Percentiles rank a stretch among this genome's conserved stretches.
Evolutionary conservation across 306 rosid species (phyloP).

Genomic region (Cyclanthera cordifolia): DNA sequence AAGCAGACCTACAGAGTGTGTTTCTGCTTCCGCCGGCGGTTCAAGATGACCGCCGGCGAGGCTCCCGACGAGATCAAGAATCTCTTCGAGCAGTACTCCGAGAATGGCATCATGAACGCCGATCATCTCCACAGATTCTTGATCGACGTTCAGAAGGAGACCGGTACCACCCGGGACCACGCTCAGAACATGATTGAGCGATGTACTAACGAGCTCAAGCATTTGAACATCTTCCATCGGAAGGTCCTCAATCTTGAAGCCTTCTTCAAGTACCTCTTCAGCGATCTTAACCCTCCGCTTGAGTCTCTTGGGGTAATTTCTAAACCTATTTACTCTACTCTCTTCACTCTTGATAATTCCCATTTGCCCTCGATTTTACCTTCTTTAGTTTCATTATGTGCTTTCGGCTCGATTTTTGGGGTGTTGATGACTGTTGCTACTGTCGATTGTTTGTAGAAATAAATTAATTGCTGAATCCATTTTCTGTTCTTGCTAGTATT

Average conservation of each 20-base stretch:
- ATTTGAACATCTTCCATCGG: constrained; percentile 54
- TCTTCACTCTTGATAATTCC: too few relatives aligned
- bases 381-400: neutral
- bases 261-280: constrained; percentile 68
- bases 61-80: constrained; percentile 63
- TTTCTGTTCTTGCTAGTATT: neutral
- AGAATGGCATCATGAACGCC: constrained; percentile 56
- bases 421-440: neutral
- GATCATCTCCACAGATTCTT: constrained; percentile 52
- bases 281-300: constrained; percentile 48
- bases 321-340: too few relatives aligned
- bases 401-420: neutral
- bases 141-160: constrained; percentile 55
- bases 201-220: constrained; percentile 28
- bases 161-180: constrained; percentile 33
- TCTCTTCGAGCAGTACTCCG: constrained; percentile 48
- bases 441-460: neutral
- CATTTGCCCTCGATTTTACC: too few relatives aligned
- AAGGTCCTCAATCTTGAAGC: constrained; percentile 56
- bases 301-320: constrained; percentile 38
- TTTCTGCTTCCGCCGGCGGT: constrained; percentile 78
- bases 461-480: neutral
- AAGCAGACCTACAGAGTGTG: constrained; percentile 86
- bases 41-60: constrained; percentile 48
- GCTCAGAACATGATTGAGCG: constrained; percentile 52